Percentiles rank a stretch among this genome's conserved stretches.
phyloP scores from a whole-genome alignment of 192 early-diverging fungal species.

The Backusella parvicylindrica region DNA sequence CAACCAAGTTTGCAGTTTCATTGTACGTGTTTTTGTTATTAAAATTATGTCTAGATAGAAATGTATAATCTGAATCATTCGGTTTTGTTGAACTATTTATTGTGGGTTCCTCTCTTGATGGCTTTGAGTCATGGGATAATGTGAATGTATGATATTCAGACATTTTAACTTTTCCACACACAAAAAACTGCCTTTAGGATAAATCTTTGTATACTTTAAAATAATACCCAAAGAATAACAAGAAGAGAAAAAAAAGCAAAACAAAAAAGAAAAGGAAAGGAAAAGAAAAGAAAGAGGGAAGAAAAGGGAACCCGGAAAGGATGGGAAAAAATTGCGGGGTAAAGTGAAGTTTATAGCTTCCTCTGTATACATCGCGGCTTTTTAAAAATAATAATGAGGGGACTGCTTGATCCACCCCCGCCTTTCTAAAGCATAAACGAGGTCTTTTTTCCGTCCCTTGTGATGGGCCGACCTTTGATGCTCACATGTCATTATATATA shows the following conservation, averaged over 20 bases:
- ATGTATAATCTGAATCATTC: background rate
- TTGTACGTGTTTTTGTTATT: background rate
- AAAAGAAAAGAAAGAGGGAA: background rate
- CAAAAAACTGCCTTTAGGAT: background rate
- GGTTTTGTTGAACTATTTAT: background rate
- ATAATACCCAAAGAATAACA: background rate
- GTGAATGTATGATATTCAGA: constrained; percentile 12
- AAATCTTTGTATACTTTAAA: background rate
- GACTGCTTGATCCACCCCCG: background rate
- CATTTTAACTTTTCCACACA: background rate
- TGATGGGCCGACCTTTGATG: background rate
- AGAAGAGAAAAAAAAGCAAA: background rate
- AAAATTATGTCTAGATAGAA: background rate
- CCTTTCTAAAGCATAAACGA: background rate
- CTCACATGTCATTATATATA: background rate
- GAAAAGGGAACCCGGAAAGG: constrained; percentile 1
- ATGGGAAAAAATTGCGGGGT: constrained; percentile 15
- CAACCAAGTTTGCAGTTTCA: background rate
- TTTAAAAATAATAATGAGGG: background rate
- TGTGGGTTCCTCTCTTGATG: background rate
- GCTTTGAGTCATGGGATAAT: constrained; percentile 5
- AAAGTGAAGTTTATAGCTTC: background rate
- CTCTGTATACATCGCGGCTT: constrained; percentile 1
- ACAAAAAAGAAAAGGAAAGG: background rate
- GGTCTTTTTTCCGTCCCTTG: background rate